Conservation (phyloP, 352 stramenopile species). For the Globisporangium emineosum region DNA sequence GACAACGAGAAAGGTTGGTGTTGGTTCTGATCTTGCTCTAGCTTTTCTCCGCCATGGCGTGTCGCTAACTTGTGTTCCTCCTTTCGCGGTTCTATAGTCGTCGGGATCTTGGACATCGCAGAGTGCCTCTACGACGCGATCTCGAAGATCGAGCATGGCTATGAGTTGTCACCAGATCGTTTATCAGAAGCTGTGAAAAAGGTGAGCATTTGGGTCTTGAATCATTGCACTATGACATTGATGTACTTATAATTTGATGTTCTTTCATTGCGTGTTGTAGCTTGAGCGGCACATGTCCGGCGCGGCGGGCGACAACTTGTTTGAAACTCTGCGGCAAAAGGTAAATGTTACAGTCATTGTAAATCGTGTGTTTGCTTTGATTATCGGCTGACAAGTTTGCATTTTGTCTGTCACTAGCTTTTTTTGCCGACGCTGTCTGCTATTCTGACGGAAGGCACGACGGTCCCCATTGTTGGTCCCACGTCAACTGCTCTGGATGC, state of each 20-base stretch:
- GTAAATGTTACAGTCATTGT: conserved; percentile 19
- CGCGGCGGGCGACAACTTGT: conserved; percentile 58
- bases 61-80: neutral
- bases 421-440: conserved; percentile 82
- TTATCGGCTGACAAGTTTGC: neutral
- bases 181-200: conserved; percentile 78
- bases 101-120: conserved; percentile 97
- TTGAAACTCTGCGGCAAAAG: conserved; percentile 82
- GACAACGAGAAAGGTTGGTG: conserved; percentile 73
- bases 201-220: conserved; percentile 25
- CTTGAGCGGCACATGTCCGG: conserved; percentile 56
- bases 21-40: neutral
- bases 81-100: conserved; percentile 45
- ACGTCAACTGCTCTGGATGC: conserved; percentile 61
- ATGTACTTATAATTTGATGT: neutral
- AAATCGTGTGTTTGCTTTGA: neutral
- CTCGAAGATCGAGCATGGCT: conserved; percentile 92
- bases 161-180: conserved; percentile 66
- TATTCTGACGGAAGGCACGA: conserved; percentile 59
- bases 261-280: conserved; percentile 21
- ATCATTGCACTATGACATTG: neutral
- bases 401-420: conserved; percentile 34
- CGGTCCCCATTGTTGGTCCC: conserved; percentile 54
- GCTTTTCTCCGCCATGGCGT: no score
- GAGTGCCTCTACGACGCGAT: conserved; percentile 99